phyloP scores from a whole-genome alignment of 345 rosid genomes.

The Schrenkiella parvula region DNA sequence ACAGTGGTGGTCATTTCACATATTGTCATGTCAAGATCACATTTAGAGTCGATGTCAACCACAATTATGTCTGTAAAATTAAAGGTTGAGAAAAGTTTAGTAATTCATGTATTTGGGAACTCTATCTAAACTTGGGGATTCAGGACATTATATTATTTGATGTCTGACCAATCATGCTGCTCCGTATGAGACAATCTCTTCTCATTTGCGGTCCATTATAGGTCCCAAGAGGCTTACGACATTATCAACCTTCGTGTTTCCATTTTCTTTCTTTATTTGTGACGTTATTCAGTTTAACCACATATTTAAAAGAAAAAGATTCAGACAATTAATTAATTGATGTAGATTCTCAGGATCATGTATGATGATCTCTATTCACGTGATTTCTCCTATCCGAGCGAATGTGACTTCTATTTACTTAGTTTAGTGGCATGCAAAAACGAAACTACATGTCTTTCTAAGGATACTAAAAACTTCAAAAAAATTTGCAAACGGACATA shows the following conservation, averaged over 20 bases:
- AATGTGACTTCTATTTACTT: background rate
- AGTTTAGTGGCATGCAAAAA: background rate
- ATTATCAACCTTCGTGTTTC: constrained; percentile 11
- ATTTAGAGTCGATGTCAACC: too few relatives aligned
- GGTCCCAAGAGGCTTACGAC: constrained; percentile 14
- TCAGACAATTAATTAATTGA: background rate
- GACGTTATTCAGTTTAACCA: background rate
- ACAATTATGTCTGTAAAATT: too few relatives aligned
- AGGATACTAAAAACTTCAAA: too few relatives aligned
- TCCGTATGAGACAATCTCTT: background rate
- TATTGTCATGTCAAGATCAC: too few relatives aligned
- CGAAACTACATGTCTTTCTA: too few relatives aligned
- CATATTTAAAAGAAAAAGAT: background rate
- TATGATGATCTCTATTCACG: too few relatives aligned
- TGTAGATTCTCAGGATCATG: background rate
- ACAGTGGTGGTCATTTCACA: too few relatives aligned
- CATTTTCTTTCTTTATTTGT: background rate
- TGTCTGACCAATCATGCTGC: background rate
- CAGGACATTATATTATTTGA: background rate
- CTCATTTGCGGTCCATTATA: background rate
- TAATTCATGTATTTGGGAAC: too few relatives aligned
- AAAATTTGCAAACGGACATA: too few relatives aligned
- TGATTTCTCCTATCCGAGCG: background rate
- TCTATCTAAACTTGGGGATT: too few relatives aligned
- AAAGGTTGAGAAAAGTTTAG: too few relatives aligned